Evolutionary conservation across 352 stramenopile species (phyloP).

Genomic region (Phytophthora sojae): DNA sequence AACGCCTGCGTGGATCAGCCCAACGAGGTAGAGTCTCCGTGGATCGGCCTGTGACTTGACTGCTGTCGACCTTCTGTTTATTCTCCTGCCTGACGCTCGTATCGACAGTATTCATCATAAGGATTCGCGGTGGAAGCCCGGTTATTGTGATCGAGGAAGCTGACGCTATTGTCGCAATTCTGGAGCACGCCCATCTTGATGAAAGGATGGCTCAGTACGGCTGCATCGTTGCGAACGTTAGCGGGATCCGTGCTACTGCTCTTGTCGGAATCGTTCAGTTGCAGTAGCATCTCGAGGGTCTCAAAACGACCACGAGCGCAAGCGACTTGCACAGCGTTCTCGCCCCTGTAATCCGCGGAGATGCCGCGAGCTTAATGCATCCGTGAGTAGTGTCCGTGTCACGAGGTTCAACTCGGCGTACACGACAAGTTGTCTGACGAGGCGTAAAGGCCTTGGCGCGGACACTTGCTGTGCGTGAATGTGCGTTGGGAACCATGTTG

Average conservation of each 20-base stretch:
- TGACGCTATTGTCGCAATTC: slow-evolving; percentile 21
- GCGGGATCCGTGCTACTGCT: background rate
- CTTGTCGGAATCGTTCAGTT: background rate
- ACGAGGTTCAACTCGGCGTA: too few relatives aligned
- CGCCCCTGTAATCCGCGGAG: slow-evolving; percentile 11
- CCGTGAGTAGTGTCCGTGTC: too few relatives aligned
- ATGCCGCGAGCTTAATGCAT: background rate
- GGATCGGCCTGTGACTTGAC: too few relatives aligned
- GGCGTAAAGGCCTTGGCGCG: too few relatives aligned
- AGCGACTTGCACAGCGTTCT: slow-evolving; percentile 25
- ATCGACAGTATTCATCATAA: too few relatives aligned
- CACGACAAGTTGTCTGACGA: too few relatives aligned
- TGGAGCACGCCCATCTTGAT: slow-evolving; percentile 31
- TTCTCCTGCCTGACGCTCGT: too few relatives aligned
- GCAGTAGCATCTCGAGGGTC: slow-evolving; percentile 25
- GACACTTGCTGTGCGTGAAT: too few relatives aligned
- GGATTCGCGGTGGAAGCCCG: background rate
- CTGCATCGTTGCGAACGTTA: background rate
- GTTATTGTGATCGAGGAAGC: slow-evolving; percentile 16
- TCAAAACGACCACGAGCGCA: slow-evolving; percentile 18
- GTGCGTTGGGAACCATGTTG: background rate
- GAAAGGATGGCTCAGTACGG: slow-evolving; percentile 16
- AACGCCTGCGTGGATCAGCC: slow-evolving; percentile 40
- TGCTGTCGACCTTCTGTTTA: too few relatives aligned
- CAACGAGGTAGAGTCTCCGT: slow-evolving; percentile 27